Percentiles rank a stretch among this genome's conserved stretches.
phyloP scores from a whole-genome alignment of 306 rosid genomes.

The Pyrus pyrifolia region DNA sequence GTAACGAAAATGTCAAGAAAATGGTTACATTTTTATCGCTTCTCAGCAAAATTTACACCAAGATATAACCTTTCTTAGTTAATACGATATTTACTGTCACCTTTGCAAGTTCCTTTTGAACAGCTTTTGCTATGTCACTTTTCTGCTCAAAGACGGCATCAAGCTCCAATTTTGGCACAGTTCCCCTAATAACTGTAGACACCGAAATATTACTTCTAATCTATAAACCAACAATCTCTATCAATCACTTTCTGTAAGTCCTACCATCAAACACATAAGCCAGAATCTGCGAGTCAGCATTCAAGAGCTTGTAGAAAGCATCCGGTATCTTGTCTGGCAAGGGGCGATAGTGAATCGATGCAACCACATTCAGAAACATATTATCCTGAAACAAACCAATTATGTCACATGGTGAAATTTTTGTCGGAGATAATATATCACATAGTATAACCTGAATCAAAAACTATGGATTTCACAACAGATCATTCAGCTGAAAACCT shows the following conservation, averaged over 20 bases:
- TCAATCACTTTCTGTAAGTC: constrained; percentile 9
- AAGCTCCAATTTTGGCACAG: constrained; percentile 58
- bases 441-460: neutral
- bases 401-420: too few relatives aligned
- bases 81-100: constrained; percentile 8
- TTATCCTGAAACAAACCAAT: constrained; percentile 42
- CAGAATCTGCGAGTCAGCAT: constrained; percentile 57
- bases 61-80: too few relatives aligned
- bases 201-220: constrained; percentile 6
- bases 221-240: neutral
- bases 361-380: constrained; percentile 62
- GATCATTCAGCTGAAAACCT: constrained; percentile 28
- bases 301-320: constrained; percentile 70
- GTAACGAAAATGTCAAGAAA: neutral
- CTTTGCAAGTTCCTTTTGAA: constrained; percentile 65
- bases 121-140: constrained; percentile 58
- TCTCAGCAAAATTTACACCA: too few relatives aligned
- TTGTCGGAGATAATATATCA: neutral
- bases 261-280: constrained; percentile 68
- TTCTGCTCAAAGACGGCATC: constrained; percentile 71
- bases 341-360: constrained; percentile 58
- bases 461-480: neutral
- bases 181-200: constrained; percentile 54
- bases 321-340: constrained; percentile 49
- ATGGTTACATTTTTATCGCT: too few relatives aligned